Evolutionary conservation across 1,284 basidiomycete species (phyloP).

Genomic region (Trichosporon inkin): DNA sequence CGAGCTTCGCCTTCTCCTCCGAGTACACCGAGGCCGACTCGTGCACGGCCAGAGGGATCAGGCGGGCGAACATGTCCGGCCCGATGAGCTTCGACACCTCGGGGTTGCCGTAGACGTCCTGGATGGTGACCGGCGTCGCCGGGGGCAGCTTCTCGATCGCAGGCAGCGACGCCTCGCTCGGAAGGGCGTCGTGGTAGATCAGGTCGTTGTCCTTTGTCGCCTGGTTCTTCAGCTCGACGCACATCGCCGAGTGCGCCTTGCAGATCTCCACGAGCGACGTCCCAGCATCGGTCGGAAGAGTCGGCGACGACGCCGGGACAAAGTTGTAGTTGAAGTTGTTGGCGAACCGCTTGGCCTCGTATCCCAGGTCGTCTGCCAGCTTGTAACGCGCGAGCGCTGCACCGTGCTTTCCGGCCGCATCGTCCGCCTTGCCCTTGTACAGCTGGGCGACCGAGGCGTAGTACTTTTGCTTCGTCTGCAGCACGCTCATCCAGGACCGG

Average conservation of each 20-base stretch:
- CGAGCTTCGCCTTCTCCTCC: constrained; percentile 97
- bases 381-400: constrained; percentile 76
- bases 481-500: constrained; percentile 72
- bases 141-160: constrained; percentile 73
- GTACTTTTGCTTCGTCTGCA: constrained; percentile 82
- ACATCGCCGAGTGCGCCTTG: constrained; percentile 74
- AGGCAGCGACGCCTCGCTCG: constrained; percentile 73
- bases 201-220: constrained; percentile 90
- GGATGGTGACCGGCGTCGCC: constrained; percentile 79
- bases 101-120: constrained; percentile 84
- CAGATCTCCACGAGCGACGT: constrained; percentile 72
- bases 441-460: constrained; percentile 84
- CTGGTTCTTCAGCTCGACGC: constrained; percentile 69
- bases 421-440: constrained; percentile 76
- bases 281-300: constrained; percentile 82
- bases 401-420: constrained; percentile 73
- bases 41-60: constrained; percentile 91
- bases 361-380: constrained; percentile 73
- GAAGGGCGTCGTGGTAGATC: constrained; percentile 93
- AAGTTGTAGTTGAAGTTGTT: constrained; percentile 70
- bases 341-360: constrained; percentile 73
- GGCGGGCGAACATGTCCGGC: constrained; percentile 78
- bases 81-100: constrained; percentile 96
- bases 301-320: constrained; percentile 66
- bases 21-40: constrained; percentile 95